Percentiles rank a stretch among this genome's conserved stretches.
These are phyloP conservation scores for Paracamarosporium sp. DNA, from an alignment of 2,329 filamentous ascomycete genomes.

Conservation along the genomic window DNA sequence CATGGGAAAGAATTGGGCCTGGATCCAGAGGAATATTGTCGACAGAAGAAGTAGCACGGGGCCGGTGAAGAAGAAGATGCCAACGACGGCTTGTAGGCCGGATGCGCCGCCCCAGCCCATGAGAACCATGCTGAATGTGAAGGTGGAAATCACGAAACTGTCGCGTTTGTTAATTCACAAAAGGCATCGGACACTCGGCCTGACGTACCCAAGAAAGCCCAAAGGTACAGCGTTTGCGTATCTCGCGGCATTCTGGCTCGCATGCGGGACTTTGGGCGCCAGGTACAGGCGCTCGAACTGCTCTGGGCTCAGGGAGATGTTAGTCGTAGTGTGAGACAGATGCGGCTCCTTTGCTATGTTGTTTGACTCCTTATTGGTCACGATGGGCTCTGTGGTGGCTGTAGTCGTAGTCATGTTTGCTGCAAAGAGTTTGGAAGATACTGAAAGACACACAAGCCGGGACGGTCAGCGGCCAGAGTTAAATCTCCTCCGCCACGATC, in stretches of 20 bases:
- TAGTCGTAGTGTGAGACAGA: slow-evolving; percentile 30
- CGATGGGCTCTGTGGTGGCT: not conserved
- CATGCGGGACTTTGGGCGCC: slow-evolving; percentile 31
- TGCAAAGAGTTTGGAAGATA: not conserved
- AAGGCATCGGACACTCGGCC: not conserved
- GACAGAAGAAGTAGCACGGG: slow-evolving; percentile 56
- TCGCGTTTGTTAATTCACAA: not conserved
- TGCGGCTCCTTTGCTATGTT: slow-evolving; percentile 26
- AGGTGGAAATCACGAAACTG: slow-evolving; percentile 49
- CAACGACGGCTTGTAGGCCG: slow-evolving; percentile 44
- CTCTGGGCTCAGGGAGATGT: slow-evolving; percentile 35
- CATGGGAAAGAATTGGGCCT: slow-evolving; percentile 49
- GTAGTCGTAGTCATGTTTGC: not conserved
- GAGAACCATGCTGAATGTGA: slow-evolving; percentile 49
- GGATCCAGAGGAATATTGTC: slow-evolving; percentile 61
- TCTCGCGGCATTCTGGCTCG: slow-evolving; percentile 18
- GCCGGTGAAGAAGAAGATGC: slow-evolving; percentile 54
- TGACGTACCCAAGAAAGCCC: slow-evolving; percentile 35
- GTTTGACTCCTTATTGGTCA: slow-evolving; percentile 6
- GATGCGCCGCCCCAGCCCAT: slow-evolving; percentile 50
- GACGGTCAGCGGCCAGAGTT: not conserved
- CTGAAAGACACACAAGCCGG: not conserved
- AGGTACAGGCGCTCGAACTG: slow-evolving; percentile 39
- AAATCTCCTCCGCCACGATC: not conserved
- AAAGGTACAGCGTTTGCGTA: slow-evolving; percentile 37